Percentiles rank a stretch among this genome's conserved stretches.
Evolutionary conservation across 345 rosid species (phyloP).

Genomic region (Iberis pinnata): DNA sequence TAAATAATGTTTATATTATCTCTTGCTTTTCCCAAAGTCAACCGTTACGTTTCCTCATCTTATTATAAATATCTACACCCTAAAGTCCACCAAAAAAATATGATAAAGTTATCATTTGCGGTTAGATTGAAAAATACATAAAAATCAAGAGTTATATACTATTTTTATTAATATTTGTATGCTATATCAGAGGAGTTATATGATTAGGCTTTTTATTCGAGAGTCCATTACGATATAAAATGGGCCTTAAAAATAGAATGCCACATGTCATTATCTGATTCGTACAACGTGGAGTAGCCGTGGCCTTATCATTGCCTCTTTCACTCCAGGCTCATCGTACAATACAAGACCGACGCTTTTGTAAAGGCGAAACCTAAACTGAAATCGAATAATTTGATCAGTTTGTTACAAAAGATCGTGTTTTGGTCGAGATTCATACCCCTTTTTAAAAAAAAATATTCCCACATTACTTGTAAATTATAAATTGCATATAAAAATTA

Average conservation of each 20-base stretch:
- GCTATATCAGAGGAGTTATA: neutral
- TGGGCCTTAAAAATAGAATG: conserved; percentile 5
- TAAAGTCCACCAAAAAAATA: conserved; percentile 6
- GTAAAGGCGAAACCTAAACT: conserved; percentile 14
- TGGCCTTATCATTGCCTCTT: conserved; percentile 21
- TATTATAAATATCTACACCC: conserved; percentile 7
- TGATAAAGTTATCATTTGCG: neutral
- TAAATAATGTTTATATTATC: conserved; percentile 10
- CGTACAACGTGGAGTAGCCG: conserved; percentile 25
- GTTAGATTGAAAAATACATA: neutral
- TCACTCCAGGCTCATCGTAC: conserved; percentile 8
- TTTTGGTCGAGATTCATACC: too few relatives aligned
- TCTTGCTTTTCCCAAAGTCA: conserved; percentile 12
- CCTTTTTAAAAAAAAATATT: too few relatives aligned
- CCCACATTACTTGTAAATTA: too few relatives aligned
- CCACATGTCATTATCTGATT: neutral
- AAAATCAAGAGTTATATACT: neutral
- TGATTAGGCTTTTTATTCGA: conserved; percentile 6
- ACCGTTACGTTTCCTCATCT: conserved; percentile 14
- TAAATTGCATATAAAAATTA: too few relatives aligned
- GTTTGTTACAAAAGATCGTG: too few relatives aligned
- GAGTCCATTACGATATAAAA: conserved; percentile 15
- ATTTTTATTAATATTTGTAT: neutral
- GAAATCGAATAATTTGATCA: neutral
- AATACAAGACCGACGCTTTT: conserved; percentile 13